phyloP scores from a whole-genome alignment of 352 stramenopile species.

The Thalassiosira delicatula region DNA sequence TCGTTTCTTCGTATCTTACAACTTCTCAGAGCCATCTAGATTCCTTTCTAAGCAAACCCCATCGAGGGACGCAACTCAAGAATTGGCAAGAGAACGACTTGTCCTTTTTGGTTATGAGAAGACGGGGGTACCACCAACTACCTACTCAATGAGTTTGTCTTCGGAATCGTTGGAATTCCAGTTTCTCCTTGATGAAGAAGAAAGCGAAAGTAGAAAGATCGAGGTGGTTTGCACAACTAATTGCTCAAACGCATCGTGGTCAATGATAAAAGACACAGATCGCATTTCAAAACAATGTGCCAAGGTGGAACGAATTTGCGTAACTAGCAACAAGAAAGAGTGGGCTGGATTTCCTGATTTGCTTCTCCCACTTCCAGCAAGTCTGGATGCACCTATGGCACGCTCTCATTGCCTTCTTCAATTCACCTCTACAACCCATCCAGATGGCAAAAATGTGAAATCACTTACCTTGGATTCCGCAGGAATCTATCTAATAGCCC shows the following conservation, averaged over 20 bases:
- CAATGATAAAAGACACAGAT: conserved; percentile 66
- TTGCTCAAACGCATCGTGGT: conserved; percentile 64
- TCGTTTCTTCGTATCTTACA: conserved; percentile 74
- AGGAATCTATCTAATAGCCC: conserved; percentile 75
- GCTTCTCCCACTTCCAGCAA: conserved; percentile 40
- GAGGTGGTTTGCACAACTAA: conserved; percentile 52
- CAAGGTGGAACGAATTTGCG: conserved; percentile 47
- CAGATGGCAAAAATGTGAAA: conserved; percentile 73
- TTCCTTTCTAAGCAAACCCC: conserved; percentile 27
- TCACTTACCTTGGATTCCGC: conserved; percentile 67
- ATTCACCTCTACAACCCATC: conserved; percentile 67
- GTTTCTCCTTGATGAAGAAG: conserved; percentile 45
- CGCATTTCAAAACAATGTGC: conserved; percentile 65
- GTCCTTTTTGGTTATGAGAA: conserved; percentile 84
- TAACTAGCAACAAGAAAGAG: conserved; percentile 42
- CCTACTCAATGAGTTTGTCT: conserved; percentile 67
- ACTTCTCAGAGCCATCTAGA: conserved; percentile 76
- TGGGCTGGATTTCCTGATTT: conserved; percentile 54
- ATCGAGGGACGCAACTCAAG: not conserved
- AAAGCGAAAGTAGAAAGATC: conserved; percentile 25
- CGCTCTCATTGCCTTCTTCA: conserved; percentile 62
- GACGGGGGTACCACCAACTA: conserved; percentile 78
- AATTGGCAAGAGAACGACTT: conserved; percentile 42
- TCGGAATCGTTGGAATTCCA: conserved; percentile 38
- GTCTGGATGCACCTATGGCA: conserved; percentile 3